Conservation (phyloP, 371 early-diverging fungal genomes). For the Mucor irregularis region DNA sequence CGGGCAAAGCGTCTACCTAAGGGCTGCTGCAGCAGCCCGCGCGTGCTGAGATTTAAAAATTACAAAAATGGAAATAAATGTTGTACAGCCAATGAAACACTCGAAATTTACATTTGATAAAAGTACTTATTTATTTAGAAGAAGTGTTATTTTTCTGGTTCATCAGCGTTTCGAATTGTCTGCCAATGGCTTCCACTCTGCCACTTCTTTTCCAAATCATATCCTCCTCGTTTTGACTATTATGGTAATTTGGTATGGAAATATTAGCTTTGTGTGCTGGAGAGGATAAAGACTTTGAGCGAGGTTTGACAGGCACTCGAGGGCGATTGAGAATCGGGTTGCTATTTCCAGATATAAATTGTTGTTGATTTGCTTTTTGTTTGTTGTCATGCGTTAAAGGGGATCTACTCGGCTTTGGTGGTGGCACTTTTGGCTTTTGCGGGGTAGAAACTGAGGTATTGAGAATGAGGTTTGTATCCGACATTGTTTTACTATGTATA, state of each 20-base stretch:
- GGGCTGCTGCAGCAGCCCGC: too few relatives aligned
- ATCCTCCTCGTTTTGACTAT: not conserved
- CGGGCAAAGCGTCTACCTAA: too few relatives aligned
- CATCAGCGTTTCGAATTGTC: slow-evolving; percentile 26
- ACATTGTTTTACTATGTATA: slow-evolving; percentile 25
- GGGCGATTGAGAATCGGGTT: not conserved
- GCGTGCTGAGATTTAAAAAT: too few relatives aligned
- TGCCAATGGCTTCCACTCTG: slow-evolving; percentile 23
- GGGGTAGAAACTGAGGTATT: not conserved
- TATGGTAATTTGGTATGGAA: not conserved
- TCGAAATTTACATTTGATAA: too few relatives aligned
- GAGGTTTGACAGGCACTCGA: slow-evolving; percentile 22
- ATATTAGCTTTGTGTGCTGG: too few relatives aligned
- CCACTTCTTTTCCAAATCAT: slow-evolving; percentile 14
- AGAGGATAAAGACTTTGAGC: slow-evolving; percentile 38
- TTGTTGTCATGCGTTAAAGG: slow-evolving; percentile 6
- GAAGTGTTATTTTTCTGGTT: not conserved
- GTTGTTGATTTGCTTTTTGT: not conserved
- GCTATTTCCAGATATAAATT: not conserved
- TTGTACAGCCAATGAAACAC: too few relatives aligned
- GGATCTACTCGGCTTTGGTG: slow-evolving; percentile 34
- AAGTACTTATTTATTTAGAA: too few relatives aligned
- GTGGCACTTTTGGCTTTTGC: slow-evolving; percentile 14
- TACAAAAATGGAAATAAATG: too few relatives aligned
- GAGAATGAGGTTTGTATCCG: slow-evolving; percentile 31